These are phyloP conservation scores for Amniculicola lignicola DNA, from an alignment of 495 filamentous ascomycete species.

Conservation along the genomic window DNA sequence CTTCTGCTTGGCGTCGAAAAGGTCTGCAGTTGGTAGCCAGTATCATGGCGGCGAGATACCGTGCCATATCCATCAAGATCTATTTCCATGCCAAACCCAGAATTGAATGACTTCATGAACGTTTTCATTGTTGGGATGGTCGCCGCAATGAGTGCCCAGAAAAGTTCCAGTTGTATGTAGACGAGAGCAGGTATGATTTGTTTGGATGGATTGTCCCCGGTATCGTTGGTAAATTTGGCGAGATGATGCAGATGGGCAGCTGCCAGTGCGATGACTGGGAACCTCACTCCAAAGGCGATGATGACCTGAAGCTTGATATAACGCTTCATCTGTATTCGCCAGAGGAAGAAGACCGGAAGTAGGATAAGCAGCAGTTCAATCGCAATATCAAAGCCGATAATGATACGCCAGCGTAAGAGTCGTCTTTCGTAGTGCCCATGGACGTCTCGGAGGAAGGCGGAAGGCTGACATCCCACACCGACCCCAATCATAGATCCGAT, in stretches of 20 bases:
- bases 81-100: constrained; percentile 32
- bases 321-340: constrained; percentile 27
- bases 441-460: neutral
- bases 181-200: constrained; percentile 15
- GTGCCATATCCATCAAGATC: constrained; percentile 17
- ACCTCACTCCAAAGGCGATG: constrained; percentile 26
- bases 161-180: constrained; percentile 29
- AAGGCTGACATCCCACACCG: neutral
- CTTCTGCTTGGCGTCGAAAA: neutral
- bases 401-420: constrained; percentile 24
- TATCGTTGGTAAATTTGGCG: neutral
- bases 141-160: constrained; percentile 25
- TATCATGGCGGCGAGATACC: neutral
- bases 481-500: constrained; percentile 8
- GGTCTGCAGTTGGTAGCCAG: neutral
- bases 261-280: constrained; percentile 28
- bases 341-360: constrained; percentile 19
- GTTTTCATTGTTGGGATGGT: constrained; percentile 30
- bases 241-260: constrained; percentile 12
- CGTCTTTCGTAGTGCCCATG: neutral
- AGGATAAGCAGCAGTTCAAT: constrained; percentile 21
- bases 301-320: constrained; percentile 21
- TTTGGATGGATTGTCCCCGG: constrained; percentile 10
- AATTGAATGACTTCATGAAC: constrained; percentile 34
- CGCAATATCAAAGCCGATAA: constrained; percentile 20